These are phyloP conservation scores for Pythium phragmiticola DNA, from an alignment of 352 stramenopile genomes.

Conservation along the genomic window DNA sequence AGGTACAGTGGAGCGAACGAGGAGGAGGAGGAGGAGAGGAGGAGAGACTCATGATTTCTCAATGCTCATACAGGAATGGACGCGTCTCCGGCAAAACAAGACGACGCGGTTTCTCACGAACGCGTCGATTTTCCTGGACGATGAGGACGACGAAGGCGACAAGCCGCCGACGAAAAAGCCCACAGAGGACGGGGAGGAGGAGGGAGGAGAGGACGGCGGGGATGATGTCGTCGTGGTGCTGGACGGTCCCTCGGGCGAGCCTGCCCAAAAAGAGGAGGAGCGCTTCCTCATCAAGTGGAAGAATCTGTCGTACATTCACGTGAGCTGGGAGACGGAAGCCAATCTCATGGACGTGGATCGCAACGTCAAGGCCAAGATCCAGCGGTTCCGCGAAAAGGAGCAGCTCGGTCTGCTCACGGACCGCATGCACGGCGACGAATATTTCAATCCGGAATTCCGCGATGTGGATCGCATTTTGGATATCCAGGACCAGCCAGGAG, in stretches of 20 bases:
- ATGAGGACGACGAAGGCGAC: slow-evolving; percentile 45
- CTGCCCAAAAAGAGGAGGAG: slow-evolving; percentile 50
- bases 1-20: slow-evolving; percentile 20
- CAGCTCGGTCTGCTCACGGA: slow-evolving; percentile 44
- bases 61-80: slow-evolving; percentile 44
- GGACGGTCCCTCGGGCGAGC: not conserved
- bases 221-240: slow-evolving; percentile 26
- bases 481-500: slow-evolving; percentile 70
- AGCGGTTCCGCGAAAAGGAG: slow-evolving; percentile 84
- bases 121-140: slow-evolving; percentile 78
- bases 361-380: slow-evolving; percentile 84
- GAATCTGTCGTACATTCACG: slow-evolving; percentile 86
- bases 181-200: not conserved
- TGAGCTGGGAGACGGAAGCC: slow-evolving; percentile 88
- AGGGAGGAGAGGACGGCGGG: not conserved
- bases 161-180: not conserved
- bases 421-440: slow-evolving; percentile 77
- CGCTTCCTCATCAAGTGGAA: slow-evolving; percentile 92
- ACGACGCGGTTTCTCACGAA: slow-evolving; percentile 77
- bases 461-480: slow-evolving; percentile 89
- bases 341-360: slow-evolving; percentile 81
- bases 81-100: slow-evolving; percentile 67
- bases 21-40: not conserved
- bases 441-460: slow-evolving; percentile 89
- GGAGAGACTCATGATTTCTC: too few species aligned